phyloP scores from a whole-genome alignment of 768 basidiomycete species.

The Amanita inopinata region DNA sequence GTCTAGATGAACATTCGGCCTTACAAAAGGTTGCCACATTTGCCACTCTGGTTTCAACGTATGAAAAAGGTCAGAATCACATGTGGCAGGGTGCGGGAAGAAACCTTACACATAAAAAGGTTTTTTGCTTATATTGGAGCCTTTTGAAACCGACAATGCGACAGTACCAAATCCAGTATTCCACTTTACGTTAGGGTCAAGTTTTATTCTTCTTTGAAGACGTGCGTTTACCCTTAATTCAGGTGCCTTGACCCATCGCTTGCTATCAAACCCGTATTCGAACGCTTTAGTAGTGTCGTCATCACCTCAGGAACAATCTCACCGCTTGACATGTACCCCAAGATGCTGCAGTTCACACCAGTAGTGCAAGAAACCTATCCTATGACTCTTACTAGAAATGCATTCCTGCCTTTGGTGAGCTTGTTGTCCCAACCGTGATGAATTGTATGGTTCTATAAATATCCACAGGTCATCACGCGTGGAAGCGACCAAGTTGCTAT shows the following conservation, averaged over 20 bases:
- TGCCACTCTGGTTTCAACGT: constrained; percentile 94
- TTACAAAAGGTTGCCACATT: constrained; percentile 95
- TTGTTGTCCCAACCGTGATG: not conserved
- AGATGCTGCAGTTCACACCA: constrained; percentile 97
- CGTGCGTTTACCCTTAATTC: constrained; percentile 10
- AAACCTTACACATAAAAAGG: constrained; percentile 36
- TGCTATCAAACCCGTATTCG: constrained; percentile 96
- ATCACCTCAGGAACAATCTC: constrained; percentile 99
- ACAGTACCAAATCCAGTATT: constrained; percentile 98
- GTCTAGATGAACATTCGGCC: constrained; percentile 85
- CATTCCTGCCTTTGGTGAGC: constrained; percentile 86
- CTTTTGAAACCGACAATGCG: constrained; percentile 96
- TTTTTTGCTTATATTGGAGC: constrained; percentile 93
- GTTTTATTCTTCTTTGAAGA: constrained; percentile 1
- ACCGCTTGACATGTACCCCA: constrained; percentile 99
- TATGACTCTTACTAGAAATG: constrained; percentile 94
- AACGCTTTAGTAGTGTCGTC: constrained; percentile 95
- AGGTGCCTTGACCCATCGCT: constrained; percentile 97
- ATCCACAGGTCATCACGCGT: constrained; percentile 81
- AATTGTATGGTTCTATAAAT: not conserved
- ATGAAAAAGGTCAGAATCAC: constrained; percentile 72
- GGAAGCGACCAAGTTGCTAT: constrained; percentile 98
- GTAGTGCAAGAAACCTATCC: constrained; percentile 96
- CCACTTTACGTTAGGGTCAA: constrained; percentile 74
- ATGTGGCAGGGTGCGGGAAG: not conserved